Base-by-base conservation (phyloP, 1,284 basidiomycete genomes). In the Austroboletus niveus region DNA sequence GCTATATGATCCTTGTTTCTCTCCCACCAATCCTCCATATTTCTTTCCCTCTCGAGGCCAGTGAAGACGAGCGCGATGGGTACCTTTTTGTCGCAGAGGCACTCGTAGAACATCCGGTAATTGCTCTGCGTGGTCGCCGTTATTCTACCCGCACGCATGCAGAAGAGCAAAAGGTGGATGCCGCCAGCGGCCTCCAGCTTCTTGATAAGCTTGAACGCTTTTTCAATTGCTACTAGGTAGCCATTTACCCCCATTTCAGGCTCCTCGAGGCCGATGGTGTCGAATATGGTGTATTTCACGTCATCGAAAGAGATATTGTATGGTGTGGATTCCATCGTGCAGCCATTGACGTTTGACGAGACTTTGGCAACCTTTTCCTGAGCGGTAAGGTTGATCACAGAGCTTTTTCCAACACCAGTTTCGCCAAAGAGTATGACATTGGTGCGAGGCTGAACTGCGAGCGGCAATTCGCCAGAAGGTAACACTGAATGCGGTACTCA, bases 201-300 rank as follows among this genome's bases (percentile, higher is more conserved):
- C 12, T 42, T 39, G 46, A 77, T 55, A 39, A 76, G 68, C 2
- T 59, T 51, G 50, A 66, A 71, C 1, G 74, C 67, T 36, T 62
- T 61, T 36, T 64, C 62, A 32, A 77, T 66, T 1, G 72, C 70
- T 3, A 64, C 55, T 48, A 65, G 29, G 56, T 66, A 55, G 51
- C 63, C 51, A 42, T 65, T 54, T 58, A 69, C 44, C 1, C 59
- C 32, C 62, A 65, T 47, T 10, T 64, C 57, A 24, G 69, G 69
- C 43, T 77, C 73, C 42, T 75, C 60, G 14, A 76, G 69, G n/a
- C 75, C 75, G 20, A 71, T 64, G 32, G 75, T 76, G 31, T 75
- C 75, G 22, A 67, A 76, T 45, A 76, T 58, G 10, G 53, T 4
- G 17, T 60, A 64, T 29, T 53, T 36, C 45, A 51, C 48, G 46